Evolutionary conservation across 352 stramenopile species (phyloP).

Genomic region (Labyrinthula sp.): DNA sequence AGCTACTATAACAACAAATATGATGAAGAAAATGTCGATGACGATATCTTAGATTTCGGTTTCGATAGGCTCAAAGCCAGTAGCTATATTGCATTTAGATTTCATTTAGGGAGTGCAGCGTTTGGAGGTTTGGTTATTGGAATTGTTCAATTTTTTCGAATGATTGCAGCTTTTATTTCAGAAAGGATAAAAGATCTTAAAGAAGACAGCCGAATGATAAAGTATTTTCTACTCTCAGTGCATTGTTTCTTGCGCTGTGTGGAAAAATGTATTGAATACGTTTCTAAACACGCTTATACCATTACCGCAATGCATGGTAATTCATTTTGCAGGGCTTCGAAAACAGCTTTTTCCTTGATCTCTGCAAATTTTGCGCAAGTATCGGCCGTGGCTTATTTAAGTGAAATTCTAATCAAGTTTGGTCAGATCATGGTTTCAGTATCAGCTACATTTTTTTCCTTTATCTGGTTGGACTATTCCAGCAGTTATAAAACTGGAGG

Average conservation of each 20-base stretch:
- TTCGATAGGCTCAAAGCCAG: no score
- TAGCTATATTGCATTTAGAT: conserved; percentile 46
- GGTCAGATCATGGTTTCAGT: conserved; percentile 63
- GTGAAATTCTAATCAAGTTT: conserved; percentile 54
- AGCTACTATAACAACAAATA: no score
- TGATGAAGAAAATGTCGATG: no score
- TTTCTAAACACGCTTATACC: conserved; percentile 66
- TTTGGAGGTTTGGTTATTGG: conserved; percentile 60
- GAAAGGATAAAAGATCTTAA: conserved; percentile 46
- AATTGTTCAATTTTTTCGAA: conserved; percentile 50
- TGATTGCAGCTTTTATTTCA: conserved; percentile 52
- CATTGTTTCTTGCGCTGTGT: conserved; percentile 62
- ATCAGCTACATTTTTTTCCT: conserved; percentile 56
- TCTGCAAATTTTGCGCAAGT: conserved; percentile 52
- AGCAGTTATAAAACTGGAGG: conserved; percentile 50
- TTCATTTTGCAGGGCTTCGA: conserved; percentile 57
- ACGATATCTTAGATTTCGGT: no score
- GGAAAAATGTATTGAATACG: conserved; percentile 62
- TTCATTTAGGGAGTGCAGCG: conserved; percentile 55
- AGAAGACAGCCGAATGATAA: conserved; percentile 44
- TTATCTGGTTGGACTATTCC: conserved; percentile 39
- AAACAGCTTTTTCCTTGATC: conserved; percentile 53
- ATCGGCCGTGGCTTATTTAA: conserved; percentile 52
- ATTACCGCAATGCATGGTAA: conserved; percentile 58
- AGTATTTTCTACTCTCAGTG: conserved; percentile 46